Base-by-base conservation (phyloP, 2,329 filamentous ascomycete species). In the Hirsutella minnesotensis region DNA sequence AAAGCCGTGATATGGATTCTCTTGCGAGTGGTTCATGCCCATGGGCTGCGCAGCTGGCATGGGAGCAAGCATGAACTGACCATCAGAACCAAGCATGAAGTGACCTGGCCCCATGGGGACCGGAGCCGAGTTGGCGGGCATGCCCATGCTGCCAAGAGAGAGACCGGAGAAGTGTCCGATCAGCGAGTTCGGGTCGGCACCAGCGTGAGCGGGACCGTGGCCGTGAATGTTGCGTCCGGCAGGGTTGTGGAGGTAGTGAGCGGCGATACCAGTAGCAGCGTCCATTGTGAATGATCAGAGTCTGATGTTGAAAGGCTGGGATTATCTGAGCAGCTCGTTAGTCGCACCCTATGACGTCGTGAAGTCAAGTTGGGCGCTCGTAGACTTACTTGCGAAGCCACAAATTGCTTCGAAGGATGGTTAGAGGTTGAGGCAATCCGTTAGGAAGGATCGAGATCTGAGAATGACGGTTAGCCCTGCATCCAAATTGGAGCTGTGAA, bases 61-160 rank as follows among this genome's bases (percentile, higher is more conserved):
- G 19, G 62, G 58, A 36, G 63, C 56, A 31, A 67, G 52, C 38
- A 65, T 53, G 38, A 64, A 57, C 24, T 64, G 60, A 20, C 62
- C 61, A 46, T 68, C 65, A 9, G 63, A 52, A 27, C 58, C 56
- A 40, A 67, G 45, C 53, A 67, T 56, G 51, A 63, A 65, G 2
- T 60, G 54, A 9, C 51, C 56, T 41, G 59, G 59, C n/a, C 54
- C 58, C 49, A 66, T 52, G 34, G 58, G 56, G 24, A 59, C 49
- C 9, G 53, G 50, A 29, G 51, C 54, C 42, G 51, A 43, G 40
- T 49, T 54, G 47, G 52, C 56, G 22, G 54, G 49, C 51, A 65
- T 61, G 41, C 54, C 50, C 49, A 65, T 54, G 30, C 57, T 54
- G 21, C 61, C 54, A 30, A 69, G 49, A 27, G 59, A 59, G 59